phyloP scores from a whole-genome alignment of 2,329 filamentous ascomycete species.

The Calonectria pteridis region DNA sequence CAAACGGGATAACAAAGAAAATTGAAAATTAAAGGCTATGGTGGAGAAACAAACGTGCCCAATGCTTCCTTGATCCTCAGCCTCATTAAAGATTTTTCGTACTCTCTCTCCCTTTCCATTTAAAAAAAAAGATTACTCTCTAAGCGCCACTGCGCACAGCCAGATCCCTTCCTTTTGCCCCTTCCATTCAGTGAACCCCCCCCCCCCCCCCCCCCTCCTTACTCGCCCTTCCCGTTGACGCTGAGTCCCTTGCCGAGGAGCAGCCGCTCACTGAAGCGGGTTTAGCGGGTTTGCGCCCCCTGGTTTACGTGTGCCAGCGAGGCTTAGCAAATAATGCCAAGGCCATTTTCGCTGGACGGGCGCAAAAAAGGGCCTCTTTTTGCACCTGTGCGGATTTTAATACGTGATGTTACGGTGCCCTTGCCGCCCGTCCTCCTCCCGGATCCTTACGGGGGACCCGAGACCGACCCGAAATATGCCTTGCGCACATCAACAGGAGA shows the following conservation, averaged over 20 bases:
- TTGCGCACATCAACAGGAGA: background rate
- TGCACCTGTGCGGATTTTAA: background rate
- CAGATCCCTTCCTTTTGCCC: constrained; percentile 4
- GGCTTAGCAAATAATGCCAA: constrained; percentile 39
- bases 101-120: background rate
- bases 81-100: background rate
- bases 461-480: background rate
- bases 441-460: background rate
- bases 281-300: background rate
- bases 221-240: background rate
- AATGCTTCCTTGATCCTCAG: background rate
- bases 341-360: background rate
- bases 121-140: background rate
- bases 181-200: background rate
- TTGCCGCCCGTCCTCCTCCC: constrained; percentile 1
- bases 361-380: background rate
- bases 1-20: background rate
- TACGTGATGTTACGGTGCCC: background rate
- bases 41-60: background rate
- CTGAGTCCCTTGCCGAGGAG: background rate
- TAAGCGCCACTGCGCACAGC: constrained; percentile 14
- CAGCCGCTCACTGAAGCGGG: background rate
- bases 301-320: constrained; percentile 35
- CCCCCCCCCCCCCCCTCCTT: too few relatives aligned
- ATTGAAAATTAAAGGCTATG: background rate